These are phyloP conservation scores for Schizochytrium sp. DNA, from an alignment of 108 stramenopile genomes.

Conservation along the genomic window DNA sequence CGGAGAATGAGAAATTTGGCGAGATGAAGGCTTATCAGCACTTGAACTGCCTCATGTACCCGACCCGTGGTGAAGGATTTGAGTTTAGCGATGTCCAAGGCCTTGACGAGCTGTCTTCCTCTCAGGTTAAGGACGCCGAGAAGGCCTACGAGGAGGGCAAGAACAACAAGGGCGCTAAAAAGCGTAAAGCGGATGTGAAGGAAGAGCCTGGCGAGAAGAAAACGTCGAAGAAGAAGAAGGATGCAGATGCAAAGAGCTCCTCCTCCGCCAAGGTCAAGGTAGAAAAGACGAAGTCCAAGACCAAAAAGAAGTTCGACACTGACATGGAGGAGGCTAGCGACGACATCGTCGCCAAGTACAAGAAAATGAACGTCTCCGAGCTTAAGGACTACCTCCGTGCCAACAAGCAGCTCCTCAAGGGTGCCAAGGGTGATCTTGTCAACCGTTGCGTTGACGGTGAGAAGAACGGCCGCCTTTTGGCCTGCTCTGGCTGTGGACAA, in stretches of 20 bases:
- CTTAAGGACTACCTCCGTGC: conserved; percentile 55
- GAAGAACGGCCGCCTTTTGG: conserved; percentile 15
- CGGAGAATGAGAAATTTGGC: conserved; percentile 38
- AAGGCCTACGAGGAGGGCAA: conserved; percentile 27
- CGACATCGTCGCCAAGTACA: not conserved
- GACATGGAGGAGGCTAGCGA: conserved; percentile 1
- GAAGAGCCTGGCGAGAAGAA: not conserved
- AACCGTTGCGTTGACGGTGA: conserved; percentile 42
- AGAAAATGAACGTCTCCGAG: conserved; percentile 25
- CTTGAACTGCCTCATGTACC: conserved; percentile 57
- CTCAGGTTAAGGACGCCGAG: conserved; percentile 25
- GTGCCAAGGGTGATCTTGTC: conserved; percentile 16
- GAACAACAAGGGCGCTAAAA: not conserved
- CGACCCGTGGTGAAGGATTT: not conserved
- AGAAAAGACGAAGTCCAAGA: conserved; percentile 1
- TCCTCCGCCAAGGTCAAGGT: conserved; percentile 30
- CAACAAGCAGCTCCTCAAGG: conserved; percentile 36
- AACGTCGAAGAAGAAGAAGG: not conserved
- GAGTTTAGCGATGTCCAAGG: not conserved
- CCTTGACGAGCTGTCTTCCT: not conserved
- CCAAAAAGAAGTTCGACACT: not conserved
- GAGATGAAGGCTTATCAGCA: not conserved
- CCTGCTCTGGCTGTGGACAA: conserved; percentile 34
- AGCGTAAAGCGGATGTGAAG: not conserved
- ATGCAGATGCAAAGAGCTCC: not conserved